Evolutionary conservation across 225 moss, liverwort and hornwort genomes (phyloP).

Genomic region (Sphagnum contortum): DNA sequence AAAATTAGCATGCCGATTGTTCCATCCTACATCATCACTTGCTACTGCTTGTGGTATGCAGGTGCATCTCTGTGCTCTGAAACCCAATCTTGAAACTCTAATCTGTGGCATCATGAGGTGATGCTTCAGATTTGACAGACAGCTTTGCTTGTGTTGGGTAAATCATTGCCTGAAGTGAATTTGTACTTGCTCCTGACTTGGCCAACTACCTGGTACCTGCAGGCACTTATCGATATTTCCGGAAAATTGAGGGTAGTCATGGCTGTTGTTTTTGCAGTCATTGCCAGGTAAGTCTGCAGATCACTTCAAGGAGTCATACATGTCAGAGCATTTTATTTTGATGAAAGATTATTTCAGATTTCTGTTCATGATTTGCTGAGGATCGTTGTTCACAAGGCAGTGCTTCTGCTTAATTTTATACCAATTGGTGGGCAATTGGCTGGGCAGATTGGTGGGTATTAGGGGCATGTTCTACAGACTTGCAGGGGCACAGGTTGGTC

Average conservation of each 20-base stretch:
- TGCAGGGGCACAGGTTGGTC: constrained; percentile 80
- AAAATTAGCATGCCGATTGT: constrained; percentile 69
- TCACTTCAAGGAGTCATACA: too few species aligned
- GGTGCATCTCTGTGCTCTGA: constrained; percentile 25
- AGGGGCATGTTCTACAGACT: constrained; percentile 93
- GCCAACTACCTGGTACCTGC: constrained; percentile 19
- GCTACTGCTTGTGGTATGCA: constrained; percentile 99
- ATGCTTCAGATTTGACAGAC: too few species aligned
- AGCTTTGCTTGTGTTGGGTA: too few species aligned
- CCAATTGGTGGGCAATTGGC: constrained; percentile 2
- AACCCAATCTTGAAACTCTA: too few species aligned
- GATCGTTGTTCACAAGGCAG: too few species aligned
- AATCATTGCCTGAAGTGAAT: not conserved
- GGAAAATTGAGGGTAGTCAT: constrained; percentile 74
- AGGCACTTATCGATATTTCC: constrained; percentile 87
- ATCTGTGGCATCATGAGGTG: too few species aligned
- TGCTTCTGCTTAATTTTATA: too few species aligned
- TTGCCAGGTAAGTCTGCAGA: constrained; percentile 60
- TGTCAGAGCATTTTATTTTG: too few species aligned
- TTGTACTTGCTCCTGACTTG: not conserved
- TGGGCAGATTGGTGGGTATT: constrained; percentile 68
- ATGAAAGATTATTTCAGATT: too few species aligned
- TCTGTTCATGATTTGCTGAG: too few species aligned
- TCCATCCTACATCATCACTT: constrained; percentile 94
- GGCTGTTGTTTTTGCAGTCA: constrained; percentile 68